These are phyloP conservation scores for Colletotrichum tamarilloi DNA, from an alignment of 2,329 filamentous ascomycete genomes.

Conservation along the genomic window DNA sequence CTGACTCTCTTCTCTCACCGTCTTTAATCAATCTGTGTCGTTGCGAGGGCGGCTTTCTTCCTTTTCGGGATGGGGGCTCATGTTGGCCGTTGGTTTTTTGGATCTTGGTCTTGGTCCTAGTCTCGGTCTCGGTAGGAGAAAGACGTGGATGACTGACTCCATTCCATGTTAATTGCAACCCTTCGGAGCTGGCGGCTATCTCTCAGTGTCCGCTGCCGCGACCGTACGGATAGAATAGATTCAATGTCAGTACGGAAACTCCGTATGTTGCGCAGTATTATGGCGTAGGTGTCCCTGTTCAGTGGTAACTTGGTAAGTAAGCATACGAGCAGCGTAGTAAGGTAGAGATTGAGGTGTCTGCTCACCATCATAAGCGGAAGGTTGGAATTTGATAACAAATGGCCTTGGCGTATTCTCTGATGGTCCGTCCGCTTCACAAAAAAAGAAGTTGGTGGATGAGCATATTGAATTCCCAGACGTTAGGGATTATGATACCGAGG, in stretches of 20 bases:
- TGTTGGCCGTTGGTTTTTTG: neutral
- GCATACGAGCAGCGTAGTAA: neutral
- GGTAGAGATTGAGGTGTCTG: neutral
- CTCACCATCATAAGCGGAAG: constrained; percentile 2
- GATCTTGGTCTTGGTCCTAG: constrained; percentile 12
- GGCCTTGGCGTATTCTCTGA: neutral
- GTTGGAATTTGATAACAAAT: constrained; percentile 1
- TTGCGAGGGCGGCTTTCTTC: neutral
- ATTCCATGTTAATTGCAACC: constrained; percentile 11
- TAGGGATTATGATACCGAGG: neutral
- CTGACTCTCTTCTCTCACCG: constrained; percentile 28
- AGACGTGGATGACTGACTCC: neutral
- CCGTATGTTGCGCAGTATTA: too few relatives aligned
- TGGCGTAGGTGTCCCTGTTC: too few relatives aligned
- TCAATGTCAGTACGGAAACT: neutral
- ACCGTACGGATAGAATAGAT: neutral
- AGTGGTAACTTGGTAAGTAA: too few relatives aligned
- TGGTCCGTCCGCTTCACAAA: constrained; percentile 8
- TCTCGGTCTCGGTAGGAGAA: constrained; percentile 3
- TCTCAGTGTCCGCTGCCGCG: neutral
- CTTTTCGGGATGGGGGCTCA: constrained; percentile 4
- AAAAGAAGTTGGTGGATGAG: neutral
- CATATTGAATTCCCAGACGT: neutral
- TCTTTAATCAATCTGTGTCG: constrained; percentile 26
- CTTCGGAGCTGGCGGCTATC: neutral